Conservation (phyloP, 2,329 filamentous ascomycete species). For the Zasmidium cellare region DNA sequence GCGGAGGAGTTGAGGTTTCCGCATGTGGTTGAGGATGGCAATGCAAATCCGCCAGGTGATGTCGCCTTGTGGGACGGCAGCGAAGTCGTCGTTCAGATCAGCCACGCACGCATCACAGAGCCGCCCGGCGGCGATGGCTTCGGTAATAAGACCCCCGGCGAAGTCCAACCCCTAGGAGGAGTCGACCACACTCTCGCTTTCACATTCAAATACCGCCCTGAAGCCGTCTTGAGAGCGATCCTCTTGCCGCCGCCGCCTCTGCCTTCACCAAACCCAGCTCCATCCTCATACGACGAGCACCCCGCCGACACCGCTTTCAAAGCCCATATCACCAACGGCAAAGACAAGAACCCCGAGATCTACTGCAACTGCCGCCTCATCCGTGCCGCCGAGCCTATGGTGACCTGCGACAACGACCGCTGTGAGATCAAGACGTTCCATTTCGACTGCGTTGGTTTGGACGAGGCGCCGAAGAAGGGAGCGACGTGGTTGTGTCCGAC, state of each 20-base stretch:
- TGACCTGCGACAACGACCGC: constrained; percentile 1
- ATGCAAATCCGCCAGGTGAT: background rate
- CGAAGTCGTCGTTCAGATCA: constrained; percentile 6
- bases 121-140: background rate
- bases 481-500: constrained; percentile 2
- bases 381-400: background rate
- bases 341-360: background rate
- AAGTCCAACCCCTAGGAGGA: background rate
- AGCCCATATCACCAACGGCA: background rate
- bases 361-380: constrained; percentile 1
- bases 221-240: background rate
- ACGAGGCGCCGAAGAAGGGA: background rate
- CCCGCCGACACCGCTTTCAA: background rate
- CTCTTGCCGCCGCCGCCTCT: background rate
- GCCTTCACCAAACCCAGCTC: background rate
- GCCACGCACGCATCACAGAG: background rate
- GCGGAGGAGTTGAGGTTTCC: background rate
- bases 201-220: constrained; percentile 8
- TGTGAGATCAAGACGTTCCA: constrained; percentile 3
- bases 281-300: background rate
- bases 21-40: background rate
- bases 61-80: background rate
- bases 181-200: background rate
- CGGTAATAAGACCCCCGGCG: background rate
- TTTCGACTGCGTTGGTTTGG: background rate